Percentiles rank a stretch among this genome's conserved stretches.
Conservation (phyloP, 768 basidiomycete species). For the Suillus hirtellus region DNA sequence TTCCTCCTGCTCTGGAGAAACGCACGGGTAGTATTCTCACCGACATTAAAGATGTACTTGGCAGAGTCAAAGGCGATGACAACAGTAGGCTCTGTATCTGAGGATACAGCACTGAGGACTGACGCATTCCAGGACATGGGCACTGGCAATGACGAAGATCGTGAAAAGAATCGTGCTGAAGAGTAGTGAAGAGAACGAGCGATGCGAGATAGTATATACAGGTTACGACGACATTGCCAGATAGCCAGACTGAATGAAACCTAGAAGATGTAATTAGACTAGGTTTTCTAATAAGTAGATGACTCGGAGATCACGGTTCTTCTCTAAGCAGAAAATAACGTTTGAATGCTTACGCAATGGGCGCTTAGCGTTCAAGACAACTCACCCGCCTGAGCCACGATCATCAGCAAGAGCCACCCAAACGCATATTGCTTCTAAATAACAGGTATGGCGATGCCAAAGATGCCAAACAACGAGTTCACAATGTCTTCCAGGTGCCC, state of each 20-base stretch:
- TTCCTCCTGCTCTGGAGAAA: conserved; percentile 67
- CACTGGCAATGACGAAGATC: neutral
- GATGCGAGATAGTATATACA: neutral
- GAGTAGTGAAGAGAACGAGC: neutral
- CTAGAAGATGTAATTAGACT: neutral
- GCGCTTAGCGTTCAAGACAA: no score
- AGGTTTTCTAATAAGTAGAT: neutral
- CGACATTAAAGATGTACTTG: conserved; percentile 87
- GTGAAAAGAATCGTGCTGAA: neutral
- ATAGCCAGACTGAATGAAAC: neutral
- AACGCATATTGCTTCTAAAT: no score
- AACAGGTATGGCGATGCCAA: no score
- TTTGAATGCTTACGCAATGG: no score
- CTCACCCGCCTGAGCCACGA: no score
- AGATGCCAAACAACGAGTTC: no score
- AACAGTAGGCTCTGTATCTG: conserved; percentile 82
- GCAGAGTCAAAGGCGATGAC: conserved; percentile 73
- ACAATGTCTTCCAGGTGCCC: no score
- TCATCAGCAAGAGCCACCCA: no score
- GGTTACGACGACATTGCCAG: neutral
- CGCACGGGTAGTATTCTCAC: conserved; percentile 77
- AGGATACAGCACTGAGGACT: conserved; percentile 56
- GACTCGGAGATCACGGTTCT: no score
- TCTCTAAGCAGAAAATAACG: no score
- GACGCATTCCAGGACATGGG: conserved; percentile 64